phyloP scores from a whole-genome alignment of 2,329 filamentous ascomycete species.

The Colletotrichum sp. region DNA sequence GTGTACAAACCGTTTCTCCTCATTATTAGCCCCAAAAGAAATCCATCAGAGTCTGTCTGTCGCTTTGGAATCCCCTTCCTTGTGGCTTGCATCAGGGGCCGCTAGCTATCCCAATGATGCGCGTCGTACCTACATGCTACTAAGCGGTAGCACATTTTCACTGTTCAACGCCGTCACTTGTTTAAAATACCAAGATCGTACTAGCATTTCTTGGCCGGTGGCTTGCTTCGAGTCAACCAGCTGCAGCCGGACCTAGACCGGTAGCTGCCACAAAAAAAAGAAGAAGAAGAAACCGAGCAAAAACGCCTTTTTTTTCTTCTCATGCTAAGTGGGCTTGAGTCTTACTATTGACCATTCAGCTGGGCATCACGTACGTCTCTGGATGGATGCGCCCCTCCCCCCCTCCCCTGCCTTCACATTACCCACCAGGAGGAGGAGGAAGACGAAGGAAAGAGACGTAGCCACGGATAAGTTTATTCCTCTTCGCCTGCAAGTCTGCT shows the following conservation, averaged over 20 bases:
- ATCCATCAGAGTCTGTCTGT: not conserved
- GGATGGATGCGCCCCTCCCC: not conserved
- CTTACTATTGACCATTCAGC: not conserved
- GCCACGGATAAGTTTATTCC: not conserved
- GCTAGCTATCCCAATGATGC: not conserved
- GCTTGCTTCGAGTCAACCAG: not conserved
- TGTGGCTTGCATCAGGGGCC: not conserved
- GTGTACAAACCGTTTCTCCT: conserved; percentile 1
- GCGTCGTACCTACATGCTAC: not conserved
- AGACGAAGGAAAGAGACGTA: not conserved
- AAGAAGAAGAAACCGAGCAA: not conserved
- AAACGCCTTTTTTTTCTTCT: not conserved
- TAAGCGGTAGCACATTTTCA: not conserved
- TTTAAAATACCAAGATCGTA: not conserved
- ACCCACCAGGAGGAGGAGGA: not conserved
- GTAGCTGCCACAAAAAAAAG: not conserved
- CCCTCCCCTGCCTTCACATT: not conserved
- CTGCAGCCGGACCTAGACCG: not conserved
- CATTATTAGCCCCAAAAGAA: not conserved
- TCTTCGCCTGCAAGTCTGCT: not conserved
- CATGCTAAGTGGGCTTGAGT: not conserved
- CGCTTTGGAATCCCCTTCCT: not conserved
- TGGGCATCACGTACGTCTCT: not conserved
- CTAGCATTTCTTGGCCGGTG: not conserved
- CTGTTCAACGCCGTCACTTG: not conserved